Percentiles rank a stretch among this genome's conserved stretches.
These are phyloP conservation scores for Yueomyces sp. DNA, from an alignment of 805 yeast genomes.

Conservation along the genomic window DNA sequence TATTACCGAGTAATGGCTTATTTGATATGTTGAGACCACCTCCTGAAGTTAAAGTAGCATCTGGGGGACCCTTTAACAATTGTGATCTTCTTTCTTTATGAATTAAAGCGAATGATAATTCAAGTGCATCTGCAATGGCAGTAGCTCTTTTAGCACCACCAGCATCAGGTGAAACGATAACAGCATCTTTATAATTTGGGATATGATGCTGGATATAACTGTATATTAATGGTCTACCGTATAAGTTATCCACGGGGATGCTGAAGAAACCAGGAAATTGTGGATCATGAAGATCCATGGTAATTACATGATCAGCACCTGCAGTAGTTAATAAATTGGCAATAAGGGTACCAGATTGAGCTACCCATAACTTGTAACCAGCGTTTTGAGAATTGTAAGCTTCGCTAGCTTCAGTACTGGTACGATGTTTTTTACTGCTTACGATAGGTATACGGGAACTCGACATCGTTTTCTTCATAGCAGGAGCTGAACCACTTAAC, in stretches of 20 bases:
- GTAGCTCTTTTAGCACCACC: conserved; percentile 99
- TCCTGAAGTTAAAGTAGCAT: conserved; percentile 19
- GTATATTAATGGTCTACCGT: conserved; percentile 76
- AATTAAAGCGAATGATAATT: conserved; percentile 82
- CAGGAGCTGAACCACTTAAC: conserved; percentile 1
- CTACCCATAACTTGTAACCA: conserved; percentile 89
- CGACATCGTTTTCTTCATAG: conserved; percentile 9
- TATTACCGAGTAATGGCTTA: conserved; percentile 10
- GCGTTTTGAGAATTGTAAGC: conserved; percentile 32
- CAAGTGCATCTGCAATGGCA: conserved; percentile 80
- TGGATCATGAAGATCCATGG: conserved; percentile 97
- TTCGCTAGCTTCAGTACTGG: conserved; percentile 19
- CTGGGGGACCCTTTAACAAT: conserved; percentile 24
- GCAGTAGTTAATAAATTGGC: conserved; percentile 82
- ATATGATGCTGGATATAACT: conserved; percentile 68
- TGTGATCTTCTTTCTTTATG: conserved; percentile 77
- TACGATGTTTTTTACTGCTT: conserved; percentile 22
- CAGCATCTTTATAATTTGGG: conserved; percentile 72
- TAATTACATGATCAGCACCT: conserved; percentile 92
- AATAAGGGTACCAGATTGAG: conserved; percentile 85
- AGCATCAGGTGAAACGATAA: conserved; percentile 94
- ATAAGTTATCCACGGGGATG: conserved; percentile 88
- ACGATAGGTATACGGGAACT: conserved; percentile 25
- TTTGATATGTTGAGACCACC: conserved; percentile 12
- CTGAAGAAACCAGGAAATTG: conserved; percentile 97